phyloP scores from a whole-genome alignment of 768 basidiomycete genomes.

The Amyloporia xantha region DNA sequence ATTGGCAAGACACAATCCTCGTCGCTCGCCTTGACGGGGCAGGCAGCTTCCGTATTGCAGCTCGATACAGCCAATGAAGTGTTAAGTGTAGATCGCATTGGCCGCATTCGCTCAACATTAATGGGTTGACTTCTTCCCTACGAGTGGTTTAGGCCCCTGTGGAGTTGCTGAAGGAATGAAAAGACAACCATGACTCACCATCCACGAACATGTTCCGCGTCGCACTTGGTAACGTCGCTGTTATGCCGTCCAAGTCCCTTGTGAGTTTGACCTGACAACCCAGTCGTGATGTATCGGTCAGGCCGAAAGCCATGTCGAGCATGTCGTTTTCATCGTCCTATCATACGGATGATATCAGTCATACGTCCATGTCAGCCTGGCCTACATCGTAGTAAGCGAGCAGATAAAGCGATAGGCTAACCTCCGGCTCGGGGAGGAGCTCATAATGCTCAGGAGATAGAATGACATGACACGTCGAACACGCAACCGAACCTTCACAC shows the following conservation, averaged over 20 bases:
- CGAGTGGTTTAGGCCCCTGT: too few relatives aligned
- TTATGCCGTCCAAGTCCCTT: conserved; percentile 78
- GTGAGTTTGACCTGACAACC: conserved; percentile 79
- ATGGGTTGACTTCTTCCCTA: conserved; percentile 47
- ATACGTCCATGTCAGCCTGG: too few relatives aligned
- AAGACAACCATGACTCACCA: conserved; percentile 42
- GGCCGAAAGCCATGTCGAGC: conserved; percentile 96
- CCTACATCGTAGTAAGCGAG: neutral
- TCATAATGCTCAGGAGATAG: conserved; percentile 78
- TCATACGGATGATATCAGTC: neutral
- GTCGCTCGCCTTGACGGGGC: too few relatives aligned
- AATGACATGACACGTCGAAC: conserved; percentile 96
- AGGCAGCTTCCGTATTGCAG: too few relatives aligned
- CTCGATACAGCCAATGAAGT: too few relatives aligned
- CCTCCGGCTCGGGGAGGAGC: conserved; percentile 75
- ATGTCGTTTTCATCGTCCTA: conserved; percentile 97
- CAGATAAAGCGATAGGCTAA: conserved; percentile 2
- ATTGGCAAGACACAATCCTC: too few relatives aligned
- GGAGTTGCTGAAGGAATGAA: neutral
- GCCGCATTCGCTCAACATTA: too few relatives aligned
- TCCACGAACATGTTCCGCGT: conserved; percentile 98
- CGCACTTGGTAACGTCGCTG: conserved; percentile 79
- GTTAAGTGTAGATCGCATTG: neutral
- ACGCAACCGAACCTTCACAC: conserved; percentile 94
- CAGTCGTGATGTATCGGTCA: conserved; percentile 86